phyloP scores from a whole-genome alignment of 331 rosid species.

The Rhamnella rubrinervis region DNA sequence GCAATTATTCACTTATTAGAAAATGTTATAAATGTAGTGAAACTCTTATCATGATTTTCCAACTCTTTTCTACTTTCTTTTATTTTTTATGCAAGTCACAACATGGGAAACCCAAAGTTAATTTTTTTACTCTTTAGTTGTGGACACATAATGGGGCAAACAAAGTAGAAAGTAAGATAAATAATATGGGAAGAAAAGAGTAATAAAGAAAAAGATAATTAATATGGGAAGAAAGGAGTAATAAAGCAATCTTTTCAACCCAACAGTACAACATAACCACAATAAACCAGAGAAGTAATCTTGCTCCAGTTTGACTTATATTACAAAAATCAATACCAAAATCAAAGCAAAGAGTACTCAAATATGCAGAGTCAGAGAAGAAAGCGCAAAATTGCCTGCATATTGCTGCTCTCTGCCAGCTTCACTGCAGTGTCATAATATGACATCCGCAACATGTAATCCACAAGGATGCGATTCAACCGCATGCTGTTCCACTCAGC shows the following conservation, averaged over 20 bases:
- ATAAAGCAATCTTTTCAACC: background rate
- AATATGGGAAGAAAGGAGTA: background rate
- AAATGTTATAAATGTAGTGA: background rate
- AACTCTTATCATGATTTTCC: background rate
- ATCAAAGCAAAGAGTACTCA: background rate
- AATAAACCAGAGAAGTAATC: background rate
- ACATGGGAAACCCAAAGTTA: background rate
- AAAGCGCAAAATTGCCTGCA: conserved; percentile 51
- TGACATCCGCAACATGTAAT: conserved; percentile 96
- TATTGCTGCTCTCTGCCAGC: conserved; percentile 72
- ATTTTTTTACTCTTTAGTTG: background rate
- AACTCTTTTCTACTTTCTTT: background rate
- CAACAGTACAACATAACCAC: background rate
- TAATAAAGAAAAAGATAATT: background rate
- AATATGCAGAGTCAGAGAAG: background rate
- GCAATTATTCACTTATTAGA: background rate
- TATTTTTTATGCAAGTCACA: background rate
- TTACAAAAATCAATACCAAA: background rate
- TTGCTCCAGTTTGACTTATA: background rate
- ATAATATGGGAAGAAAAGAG: background rate
- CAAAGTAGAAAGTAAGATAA: background rate
- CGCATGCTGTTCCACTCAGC: conserved; percentile 74
- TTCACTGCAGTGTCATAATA: conserved; percentile 79
- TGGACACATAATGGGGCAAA: background rate
- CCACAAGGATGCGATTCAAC: conserved; percentile 85